phyloP scores from a whole-genome alignment of 2,329 filamentous ascomycete species.

The Alternaria tenuissima region DNA sequence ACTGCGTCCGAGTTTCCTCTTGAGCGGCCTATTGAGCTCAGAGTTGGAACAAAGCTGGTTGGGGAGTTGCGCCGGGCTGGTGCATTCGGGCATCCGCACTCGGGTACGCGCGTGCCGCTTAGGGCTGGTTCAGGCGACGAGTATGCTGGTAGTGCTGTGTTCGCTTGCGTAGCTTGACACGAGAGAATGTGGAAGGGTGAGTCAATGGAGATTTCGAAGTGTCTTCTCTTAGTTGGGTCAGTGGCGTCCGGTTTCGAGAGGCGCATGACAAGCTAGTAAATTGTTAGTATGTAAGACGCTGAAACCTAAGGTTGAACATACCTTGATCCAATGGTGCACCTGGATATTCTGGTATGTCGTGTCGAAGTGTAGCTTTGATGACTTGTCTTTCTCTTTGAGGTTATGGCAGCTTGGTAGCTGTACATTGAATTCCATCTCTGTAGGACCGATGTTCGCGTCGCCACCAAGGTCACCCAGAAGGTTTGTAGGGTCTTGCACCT shows the following conservation, averaged over 20 bases:
- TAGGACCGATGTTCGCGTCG: constrained; percentile 81
- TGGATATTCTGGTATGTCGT: constrained; percentile 94
- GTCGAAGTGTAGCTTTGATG: constrained; percentile 79
- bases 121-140: constrained; percentile 60
- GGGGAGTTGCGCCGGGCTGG: constrained; percentile 60
- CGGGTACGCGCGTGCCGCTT: constrained; percentile 51
- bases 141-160: constrained; percentile 86
- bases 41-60: constrained; percentile 62
- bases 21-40: constrained; percentile 62
- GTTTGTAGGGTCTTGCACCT: constrained; percentile 68
- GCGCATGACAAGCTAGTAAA: constrained; percentile 83
- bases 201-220: constrained; percentile 96
- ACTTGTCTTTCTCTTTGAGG: constrained; percentile 75
- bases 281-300: constrained; percentile 12
- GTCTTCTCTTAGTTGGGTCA: constrained; percentile 79
- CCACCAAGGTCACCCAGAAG: constrained; percentile 79
- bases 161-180: constrained; percentile 90
- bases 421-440: constrained; percentile 93
- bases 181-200: constrained; percentile 93
- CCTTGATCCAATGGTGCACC: constrained; percentile 97
- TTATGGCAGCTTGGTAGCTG: constrained; percentile 88
- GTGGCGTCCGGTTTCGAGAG: constrained; percentile 83
- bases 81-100: constrained; percentile 73
- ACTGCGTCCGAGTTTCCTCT: constrained; percentile 38
- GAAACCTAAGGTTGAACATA: constrained; percentile 51